phyloP scores from a whole-genome alignment of 2,329 filamentous ascomycete species.

The Aspergillus hiratsukae region DNA sequence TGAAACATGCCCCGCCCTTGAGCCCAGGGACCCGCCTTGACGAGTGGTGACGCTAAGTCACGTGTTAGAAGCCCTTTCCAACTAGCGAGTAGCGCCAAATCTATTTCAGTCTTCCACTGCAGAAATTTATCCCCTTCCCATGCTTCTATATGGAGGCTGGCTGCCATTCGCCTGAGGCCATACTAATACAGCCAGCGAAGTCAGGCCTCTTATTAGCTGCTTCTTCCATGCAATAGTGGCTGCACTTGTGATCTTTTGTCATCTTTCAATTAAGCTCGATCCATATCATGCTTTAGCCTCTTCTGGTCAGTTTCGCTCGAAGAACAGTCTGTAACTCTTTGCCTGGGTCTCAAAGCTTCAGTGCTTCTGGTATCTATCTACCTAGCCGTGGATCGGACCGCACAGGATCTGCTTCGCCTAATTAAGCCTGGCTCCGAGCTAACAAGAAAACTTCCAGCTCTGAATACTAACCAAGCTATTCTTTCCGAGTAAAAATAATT shows the following conservation, averaged over 20 bases:
- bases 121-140: not conserved
- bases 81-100: not conserved
- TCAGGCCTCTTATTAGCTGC: not conserved
- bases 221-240: not conserved
- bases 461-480: not conserved
- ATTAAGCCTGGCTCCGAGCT: not conserved
- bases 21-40: not conserved
- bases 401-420: not conserved
- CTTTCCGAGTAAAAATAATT: not conserved
- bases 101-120: not conserved
- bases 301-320: not conserved
- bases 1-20: constrained; percentile 7
- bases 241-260: not conserved
- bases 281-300: not conserved
- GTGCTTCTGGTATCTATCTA: not conserved
- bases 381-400: not conserved
- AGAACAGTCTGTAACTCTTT: not conserved
- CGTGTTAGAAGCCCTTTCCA: constrained; percentile 1
- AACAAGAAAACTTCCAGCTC: not conserved
- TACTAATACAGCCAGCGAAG: not conserved
- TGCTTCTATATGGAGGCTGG: not conserved
- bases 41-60: not conserved
- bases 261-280: not conserved
- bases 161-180: not conserved
- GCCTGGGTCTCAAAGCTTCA: not conserved